These are phyloP conservation scores for Salicornia ramosissima DNA, from an alignment of 148 eudicot genomes.

Conservation along the genomic window DNA sequence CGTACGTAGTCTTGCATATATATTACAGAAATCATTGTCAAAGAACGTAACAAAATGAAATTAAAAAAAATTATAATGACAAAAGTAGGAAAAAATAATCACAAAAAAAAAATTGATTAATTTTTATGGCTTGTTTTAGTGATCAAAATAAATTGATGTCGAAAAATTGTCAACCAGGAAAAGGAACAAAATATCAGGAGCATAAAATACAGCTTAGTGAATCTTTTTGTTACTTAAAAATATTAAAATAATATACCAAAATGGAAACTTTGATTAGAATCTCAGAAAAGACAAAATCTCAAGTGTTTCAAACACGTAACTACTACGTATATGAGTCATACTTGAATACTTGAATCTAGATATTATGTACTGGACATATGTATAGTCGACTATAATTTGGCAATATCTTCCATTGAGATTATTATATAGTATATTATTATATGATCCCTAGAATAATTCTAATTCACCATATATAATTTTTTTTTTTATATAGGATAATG, in stretches of 20 bases:
- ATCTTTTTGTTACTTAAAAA: not conserved
- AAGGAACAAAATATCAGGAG: constrained; percentile 9
- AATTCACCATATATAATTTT: too few species aligned
- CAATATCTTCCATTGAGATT: not conserved
- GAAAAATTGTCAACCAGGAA: constrained; percentile 17
- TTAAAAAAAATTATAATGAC: too few species aligned
- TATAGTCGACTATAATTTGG: not conserved
- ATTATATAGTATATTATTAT: not conserved
- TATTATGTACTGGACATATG: not conserved
- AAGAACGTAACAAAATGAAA: too few species aligned
- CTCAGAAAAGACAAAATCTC: constrained; percentile 7
- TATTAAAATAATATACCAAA: too few species aligned
- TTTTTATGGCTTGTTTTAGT: too few species aligned
- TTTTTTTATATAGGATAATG: too few species aligned
- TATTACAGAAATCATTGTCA: too few species aligned
- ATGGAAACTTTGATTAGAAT: not conserved
- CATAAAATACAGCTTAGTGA: not conserved
- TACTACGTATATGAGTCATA: not conserved
- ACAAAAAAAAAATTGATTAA: too few species aligned
- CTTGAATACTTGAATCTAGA: not conserved
- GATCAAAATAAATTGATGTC: too few species aligned
- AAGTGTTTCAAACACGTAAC: constrained; percentile 12
- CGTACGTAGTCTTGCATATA: too few species aligned
- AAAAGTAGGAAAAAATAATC: too few species aligned
- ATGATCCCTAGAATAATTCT: not conserved